Evolutionary conservation across 352 stramenopile genomes (phyloP).

Genomic region (Pythium plurisporium): DNA sequence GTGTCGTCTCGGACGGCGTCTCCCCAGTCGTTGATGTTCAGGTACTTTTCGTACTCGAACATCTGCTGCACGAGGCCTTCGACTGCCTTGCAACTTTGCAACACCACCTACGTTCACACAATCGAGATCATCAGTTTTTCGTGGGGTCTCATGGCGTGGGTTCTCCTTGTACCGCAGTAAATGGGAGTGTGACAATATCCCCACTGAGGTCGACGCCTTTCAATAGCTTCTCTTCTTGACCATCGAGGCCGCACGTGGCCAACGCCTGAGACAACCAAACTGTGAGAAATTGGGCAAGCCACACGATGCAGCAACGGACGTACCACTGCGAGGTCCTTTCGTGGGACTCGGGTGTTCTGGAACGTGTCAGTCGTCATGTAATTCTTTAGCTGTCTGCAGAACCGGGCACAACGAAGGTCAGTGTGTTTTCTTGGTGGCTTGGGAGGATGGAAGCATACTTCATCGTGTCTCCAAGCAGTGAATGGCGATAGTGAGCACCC

Average conservation of each 20-base stretch:
- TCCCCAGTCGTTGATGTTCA: slow-evolving; percentile 80
- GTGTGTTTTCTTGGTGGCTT: not conserved
- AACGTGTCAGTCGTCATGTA: slow-evolving; percentile 72
- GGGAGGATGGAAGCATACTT: slow-evolving; percentile 35
- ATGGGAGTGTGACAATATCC: slow-evolving; percentile 51
- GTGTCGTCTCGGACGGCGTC: slow-evolving; percentile 71
- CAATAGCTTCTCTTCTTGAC: slow-evolving; percentile 47
- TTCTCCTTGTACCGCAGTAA: slow-evolving; percentile 35
- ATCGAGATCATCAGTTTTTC: not conserved
- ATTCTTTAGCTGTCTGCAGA: slow-evolving; percentile 46
- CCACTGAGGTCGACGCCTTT: slow-evolving; percentile 47
- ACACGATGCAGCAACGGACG: not conserved
- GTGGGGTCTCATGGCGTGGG: too few relatives aligned
- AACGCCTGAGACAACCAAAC: slow-evolving; percentile 28
- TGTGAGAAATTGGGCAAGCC: not conserved
- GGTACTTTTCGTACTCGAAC: slow-evolving; percentile 72
- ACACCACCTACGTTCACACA: slow-evolving; percentile 37
- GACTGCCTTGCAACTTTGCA: slow-evolving; percentile 57
- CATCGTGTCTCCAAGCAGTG: slow-evolving; percentile 51
- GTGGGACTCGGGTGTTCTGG: slow-evolving; percentile 44
- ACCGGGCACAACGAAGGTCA: not conserved
- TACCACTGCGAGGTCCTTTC: slow-evolving; percentile 40
- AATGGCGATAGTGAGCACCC: slow-evolving; percentile 55
- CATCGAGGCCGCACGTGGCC: slow-evolving; percentile 47
- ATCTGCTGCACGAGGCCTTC: slow-evolving; percentile 66